Base-by-base conservation (phyloP, 768 basidiomycete genomes). In the Tulasnella sp. region DNA sequence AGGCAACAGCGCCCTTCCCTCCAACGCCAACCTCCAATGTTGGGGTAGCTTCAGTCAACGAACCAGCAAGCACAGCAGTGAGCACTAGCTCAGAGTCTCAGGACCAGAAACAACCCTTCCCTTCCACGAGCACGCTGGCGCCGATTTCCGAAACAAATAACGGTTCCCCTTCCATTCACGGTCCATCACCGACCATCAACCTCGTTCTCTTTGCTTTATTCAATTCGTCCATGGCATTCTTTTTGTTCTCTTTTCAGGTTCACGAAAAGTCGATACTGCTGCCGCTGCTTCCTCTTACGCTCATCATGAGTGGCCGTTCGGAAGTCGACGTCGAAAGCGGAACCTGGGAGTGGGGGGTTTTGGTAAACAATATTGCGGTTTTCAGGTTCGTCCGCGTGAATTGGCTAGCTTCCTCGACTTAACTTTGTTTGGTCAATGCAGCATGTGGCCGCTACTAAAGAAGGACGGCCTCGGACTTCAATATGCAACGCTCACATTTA, bases 201-300 rank as follows among this genome's bases (percentile, higher is more conserved):
- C 85, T 99, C 1, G 86, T 98, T 3, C 92, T 92, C 0, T 92
- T 93, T 79, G 90, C 92, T 2, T 85, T 97, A 36, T 87, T 95
- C 77, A 90, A 89, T 8, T 90, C 89, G 0, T 92, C 93, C 0
- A 88, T 98, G 86, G 92, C 95, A 11, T 97, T 98, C 87, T 98
- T 97, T 85, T 85, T 98, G 39, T 96, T 97, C 85, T 96, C 95
- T 7, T 97, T 97, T 83, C 96, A 97, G 80, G 96, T 96, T 49
- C 96, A 97, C 82, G 96, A 98, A 83, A 98, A 97, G 85, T 91
- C 91, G 3, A 93, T 98, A 52, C 81, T 97, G 22, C 81, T 98
- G 0, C 94, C 96, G 3, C 85, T 99, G 29, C 82, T 98, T 78
- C 96, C 96, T 0, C 85, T 96, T 37, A 93, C 91, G 0, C 85